Evolutionary conservation across 345 rosid genomes (phyloP).

Genomic region (Pistacia atlantica): DNA sequence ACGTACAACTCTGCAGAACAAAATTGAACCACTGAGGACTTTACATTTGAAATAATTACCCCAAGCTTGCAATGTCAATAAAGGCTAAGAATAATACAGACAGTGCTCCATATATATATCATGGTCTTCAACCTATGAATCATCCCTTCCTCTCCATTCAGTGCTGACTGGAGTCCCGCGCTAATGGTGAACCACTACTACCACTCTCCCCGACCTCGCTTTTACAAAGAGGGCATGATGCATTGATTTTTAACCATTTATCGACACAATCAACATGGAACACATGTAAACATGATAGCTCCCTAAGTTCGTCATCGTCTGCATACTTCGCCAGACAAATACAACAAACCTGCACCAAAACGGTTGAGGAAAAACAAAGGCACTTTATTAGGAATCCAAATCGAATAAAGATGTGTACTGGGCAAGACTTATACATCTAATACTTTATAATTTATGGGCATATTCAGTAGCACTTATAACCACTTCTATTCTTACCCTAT

Average conservation of each 20-base stretch:
- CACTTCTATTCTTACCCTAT: background rate
- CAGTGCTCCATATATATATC: background rate
- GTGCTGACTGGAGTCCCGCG: slow-evolving; percentile 24
- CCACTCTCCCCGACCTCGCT: slow-evolving; percentile 55
- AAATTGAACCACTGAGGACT: background rate
- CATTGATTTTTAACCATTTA: slow-evolving; percentile 81
- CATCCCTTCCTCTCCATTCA: background rate
- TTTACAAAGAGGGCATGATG: slow-evolving; percentile 77
- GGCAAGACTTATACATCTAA: background rate
- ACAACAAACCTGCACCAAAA: slow-evolving; percentile 61
- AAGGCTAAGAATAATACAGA: background rate
- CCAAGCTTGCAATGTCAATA: background rate
- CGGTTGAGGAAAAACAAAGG: background rate
- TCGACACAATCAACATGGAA: slow-evolving; percentile 75
- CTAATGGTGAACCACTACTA: slow-evolving; percentile 23
- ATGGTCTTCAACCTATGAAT: background rate
- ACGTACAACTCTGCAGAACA: background rate
- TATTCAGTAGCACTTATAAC: background rate
- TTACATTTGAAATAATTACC: background rate
- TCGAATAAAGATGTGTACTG: background rate
- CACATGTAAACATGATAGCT: slow-evolving; percentile 66
- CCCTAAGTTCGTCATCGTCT: slow-evolving; percentile 66
- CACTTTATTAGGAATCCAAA: background rate
- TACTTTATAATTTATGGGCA: background rate
- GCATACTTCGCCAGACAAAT: slow-evolving; percentile 69